phyloP scores from a whole-genome alignment of 2,329 filamentous ascomycete genomes.

The Botrytis squamosa region DNA sequence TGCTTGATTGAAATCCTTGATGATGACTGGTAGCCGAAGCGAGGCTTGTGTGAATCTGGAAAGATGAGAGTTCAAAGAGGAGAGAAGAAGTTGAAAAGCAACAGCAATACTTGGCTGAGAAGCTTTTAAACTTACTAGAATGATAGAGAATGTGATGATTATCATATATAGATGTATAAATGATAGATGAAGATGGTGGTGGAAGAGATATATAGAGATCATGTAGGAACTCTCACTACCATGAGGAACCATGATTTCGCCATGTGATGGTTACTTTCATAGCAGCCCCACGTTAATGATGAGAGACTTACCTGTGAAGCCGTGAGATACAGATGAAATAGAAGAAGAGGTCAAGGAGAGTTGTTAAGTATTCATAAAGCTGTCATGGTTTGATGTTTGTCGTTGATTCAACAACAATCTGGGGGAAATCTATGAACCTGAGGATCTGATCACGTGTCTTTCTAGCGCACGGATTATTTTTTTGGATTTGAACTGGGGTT shows the following conservation, averaged over 20 bases:
- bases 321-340: neutral
- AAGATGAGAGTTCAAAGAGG: slow-evolving; percentile 1
- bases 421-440: slow-evolving; percentile 12
- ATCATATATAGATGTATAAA: neutral
- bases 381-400: slow-evolving; percentile 18
- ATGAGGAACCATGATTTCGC: slow-evolving; percentile 16
- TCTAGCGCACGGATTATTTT: neutral
- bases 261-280: slow-evolving; percentile 19
- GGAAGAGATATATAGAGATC: neutral
- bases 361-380: slow-evolving; percentile 22
- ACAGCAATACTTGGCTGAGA: slow-evolving; percentile 9
- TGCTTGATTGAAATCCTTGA: slow-evolving; percentile 19
- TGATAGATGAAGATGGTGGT: neutral
- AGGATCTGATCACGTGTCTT: neutral
- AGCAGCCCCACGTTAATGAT: slow-evolving; percentile 12
- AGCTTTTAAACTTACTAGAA: slow-evolving; percentile 10
- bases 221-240: slow-evolving; percentile 12
- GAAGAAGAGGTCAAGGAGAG: slow-evolving; percentile 15
- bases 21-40: slow-evolving; percentile 21
- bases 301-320: slow-evolving; percentile 14
- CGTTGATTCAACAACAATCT: slow-evolving; percentile 11
- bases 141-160: neutral
- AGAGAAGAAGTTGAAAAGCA: slow-evolving; percentile 19
- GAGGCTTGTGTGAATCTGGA: slow-evolving; percentile 21
- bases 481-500: neutral